These are phyloP conservation scores for Chaetomium sp. DNA, from an alignment of 2,329 filamentous ascomycete genomes.

Conservation along the genomic window DNA sequence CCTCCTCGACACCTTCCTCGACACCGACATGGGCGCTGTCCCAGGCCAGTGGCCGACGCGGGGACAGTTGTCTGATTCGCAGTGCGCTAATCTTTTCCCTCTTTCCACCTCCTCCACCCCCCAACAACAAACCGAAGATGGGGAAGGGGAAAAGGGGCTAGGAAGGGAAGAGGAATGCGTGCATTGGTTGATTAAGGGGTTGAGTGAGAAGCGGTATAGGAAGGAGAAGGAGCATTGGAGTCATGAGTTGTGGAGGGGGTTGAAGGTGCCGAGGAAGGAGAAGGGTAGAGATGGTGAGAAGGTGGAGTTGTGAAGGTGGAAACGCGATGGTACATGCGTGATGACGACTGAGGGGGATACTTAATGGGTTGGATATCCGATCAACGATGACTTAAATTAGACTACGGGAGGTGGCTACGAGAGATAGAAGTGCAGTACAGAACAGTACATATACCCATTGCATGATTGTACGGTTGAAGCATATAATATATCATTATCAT, in stretches of 20 bases:
- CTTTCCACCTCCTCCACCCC: no score
- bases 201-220: conserved; percentile 32
- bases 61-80: conserved; percentile 29
- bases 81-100: conserved; percentile 27
- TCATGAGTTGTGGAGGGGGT: conserved; percentile 33
- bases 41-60: conserved; percentile 48
- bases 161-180: conserved; percentile 37
- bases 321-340: not conserved
- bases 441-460: no score
- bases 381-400: no score
- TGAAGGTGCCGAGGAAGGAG: conserved; percentile 17
- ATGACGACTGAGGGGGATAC: not conserved
- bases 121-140: not conserved
- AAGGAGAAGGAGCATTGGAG: conserved; percentile 40
- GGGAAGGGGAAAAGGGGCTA: conserved; percentile 14
- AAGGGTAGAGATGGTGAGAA: not conserved
- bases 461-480: no score
- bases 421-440: no score
- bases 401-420: no score
- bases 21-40: conserved; percentile 55
- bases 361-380: not conserved
- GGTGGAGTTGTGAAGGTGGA: conserved; percentile 1
- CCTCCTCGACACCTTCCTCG: conserved; percentile 60
- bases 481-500: no score
- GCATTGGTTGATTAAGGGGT: conserved; percentile 45